These are phyloP conservation scores for Saccharum officinarum DNA, from an alignment of 176 grass and related monocot genomes.

Conservation along the genomic window DNA sequence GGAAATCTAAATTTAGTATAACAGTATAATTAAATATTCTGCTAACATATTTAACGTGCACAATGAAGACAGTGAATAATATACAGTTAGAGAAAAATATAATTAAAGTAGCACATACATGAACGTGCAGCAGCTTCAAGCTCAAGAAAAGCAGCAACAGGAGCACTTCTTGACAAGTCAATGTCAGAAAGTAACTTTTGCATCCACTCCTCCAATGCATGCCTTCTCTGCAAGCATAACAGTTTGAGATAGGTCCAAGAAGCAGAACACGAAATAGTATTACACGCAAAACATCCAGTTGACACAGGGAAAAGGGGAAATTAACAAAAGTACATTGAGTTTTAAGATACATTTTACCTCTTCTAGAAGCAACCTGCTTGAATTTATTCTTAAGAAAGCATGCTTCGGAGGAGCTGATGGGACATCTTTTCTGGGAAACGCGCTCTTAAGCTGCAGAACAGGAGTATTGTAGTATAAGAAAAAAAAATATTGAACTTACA, in stretches of 20 bases:
- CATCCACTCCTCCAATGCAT: constrained; percentile 89
- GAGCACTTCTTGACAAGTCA: constrained; percentile 92
- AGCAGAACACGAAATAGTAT: constrained; percentile 19
- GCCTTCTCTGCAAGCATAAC: constrained; percentile 75
- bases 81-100: constrained; percentile 6
- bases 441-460: constrained; percentile 72
- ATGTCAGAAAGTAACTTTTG: constrained; percentile 95
- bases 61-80: constrained; percentile 13
- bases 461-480: constrained; percentile 8
- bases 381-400: constrained; percentile 92
- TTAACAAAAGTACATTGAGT: neutral
- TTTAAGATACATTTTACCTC: constrained; percentile 56
- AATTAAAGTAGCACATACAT: constrained; percentile 52
- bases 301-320: neutral
- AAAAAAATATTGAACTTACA: neutral
- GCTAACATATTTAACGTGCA: neutral
- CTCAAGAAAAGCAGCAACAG: constrained; percentile 90
- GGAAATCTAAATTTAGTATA: constrained; percentile 64
- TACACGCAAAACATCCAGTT: neutral
- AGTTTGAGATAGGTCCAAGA: constrained; percentile 28
- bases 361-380: constrained; percentile 87
- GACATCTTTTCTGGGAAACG: constrained; percentile 75
- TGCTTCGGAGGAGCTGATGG: constrained; percentile 79
- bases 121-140: constrained; percentile 91
- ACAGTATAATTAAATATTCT: constrained; percentile 30